A percentile compares a stretch with the other conserved stretches of the same genome.
Conservation (phyloP, 495 filamentous ascomycete species). For the Acidiella bohemica region DNA sequence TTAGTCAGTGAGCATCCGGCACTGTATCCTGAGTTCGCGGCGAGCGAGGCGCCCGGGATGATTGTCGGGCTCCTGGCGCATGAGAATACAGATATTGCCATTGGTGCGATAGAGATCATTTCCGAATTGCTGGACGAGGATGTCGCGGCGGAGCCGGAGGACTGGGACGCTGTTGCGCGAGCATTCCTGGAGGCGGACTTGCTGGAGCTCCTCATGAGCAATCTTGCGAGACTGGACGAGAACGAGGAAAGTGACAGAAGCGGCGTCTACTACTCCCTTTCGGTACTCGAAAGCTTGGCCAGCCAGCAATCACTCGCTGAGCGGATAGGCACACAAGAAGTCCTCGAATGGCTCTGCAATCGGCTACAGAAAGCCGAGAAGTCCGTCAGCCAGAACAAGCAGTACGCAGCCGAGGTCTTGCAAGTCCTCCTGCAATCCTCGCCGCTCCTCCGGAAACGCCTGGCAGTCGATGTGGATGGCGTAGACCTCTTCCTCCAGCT, state of each 20-base stretch:
- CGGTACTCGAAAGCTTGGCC: conserved; percentile 75
- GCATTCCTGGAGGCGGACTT: conserved; percentile 72
- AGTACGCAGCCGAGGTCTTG: conserved; percentile 84
- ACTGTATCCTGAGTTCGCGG: conserved; percentile 71
- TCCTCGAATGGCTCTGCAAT: conserved; percentile 64
- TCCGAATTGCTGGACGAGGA: conserved; percentile 91
- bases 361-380: conserved; percentile 53
- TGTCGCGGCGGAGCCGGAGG: conserved; percentile 64
- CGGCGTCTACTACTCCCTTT: conserved; percentile 76
- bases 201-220: conserved; percentile 66
- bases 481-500: conserved; percentile 72
- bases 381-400: conserved; percentile 72
- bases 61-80: conserved; percentile 75
- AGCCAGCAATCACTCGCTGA: conserved; percentile 54
- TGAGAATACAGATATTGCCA: conserved; percentile 95
- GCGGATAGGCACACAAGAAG: conserved; percentile 51
- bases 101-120: conserved; percentile 80
- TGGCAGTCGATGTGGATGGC: conserved; percentile 44
- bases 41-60: conserved; percentile 59
- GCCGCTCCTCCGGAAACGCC: conserved; percentile 42
- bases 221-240: conserved; percentile 76
- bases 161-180: conserved; percentile 73
- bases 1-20: conserved; percentile 79
- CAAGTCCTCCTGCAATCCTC: conserved; percentile 73
- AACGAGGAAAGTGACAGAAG: conserved; percentile 58